phyloP scores from a whole-genome alignment of 306 rosid genomes.

The Cercis canadensis region DNA sequence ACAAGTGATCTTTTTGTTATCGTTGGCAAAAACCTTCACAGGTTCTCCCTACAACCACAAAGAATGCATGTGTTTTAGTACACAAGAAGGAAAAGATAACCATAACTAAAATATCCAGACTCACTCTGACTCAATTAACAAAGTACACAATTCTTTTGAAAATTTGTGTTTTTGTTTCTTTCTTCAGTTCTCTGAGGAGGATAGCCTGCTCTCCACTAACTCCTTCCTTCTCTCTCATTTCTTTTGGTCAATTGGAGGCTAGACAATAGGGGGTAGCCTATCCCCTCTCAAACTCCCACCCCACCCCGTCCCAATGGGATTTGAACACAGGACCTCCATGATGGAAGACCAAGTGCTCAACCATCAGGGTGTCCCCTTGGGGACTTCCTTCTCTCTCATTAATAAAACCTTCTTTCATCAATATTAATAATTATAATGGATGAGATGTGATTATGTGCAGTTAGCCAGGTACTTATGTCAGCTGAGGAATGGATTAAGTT shows the following conservation, averaged over 20 bases:
- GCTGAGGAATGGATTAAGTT: constrained; percentile 2
- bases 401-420: not conserved
- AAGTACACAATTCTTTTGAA: constrained; percentile 19
- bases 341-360: constrained; percentile 47
- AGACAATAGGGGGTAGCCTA: too few relatives aligned
- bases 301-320: too few relatives aligned
- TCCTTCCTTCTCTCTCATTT: not conserved
- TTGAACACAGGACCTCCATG: too few relatives aligned
- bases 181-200: not conserved
- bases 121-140: constrained; percentile 24
- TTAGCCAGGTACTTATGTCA: constrained; percentile 9
- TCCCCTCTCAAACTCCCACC: too few relatives aligned
- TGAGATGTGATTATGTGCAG: not conserved
- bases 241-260: too few relatives aligned
- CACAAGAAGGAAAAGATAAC: not conserved
- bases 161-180: constrained; percentile 13
- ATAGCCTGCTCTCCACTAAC: not conserved
- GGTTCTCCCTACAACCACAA: constrained; percentile 84
- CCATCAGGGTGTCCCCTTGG: too few relatives aligned
- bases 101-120: constrained; percentile 21
- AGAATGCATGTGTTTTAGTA: constrained; percentile 29
- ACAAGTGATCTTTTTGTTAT: constrained; percentile 69
- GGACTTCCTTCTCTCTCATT: not conserved
- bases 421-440: not conserved
- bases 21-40: constrained; percentile 88